phyloP scores from a whole-genome alignment of 306 rosid genomes.

The Cercis canadensis region DNA sequence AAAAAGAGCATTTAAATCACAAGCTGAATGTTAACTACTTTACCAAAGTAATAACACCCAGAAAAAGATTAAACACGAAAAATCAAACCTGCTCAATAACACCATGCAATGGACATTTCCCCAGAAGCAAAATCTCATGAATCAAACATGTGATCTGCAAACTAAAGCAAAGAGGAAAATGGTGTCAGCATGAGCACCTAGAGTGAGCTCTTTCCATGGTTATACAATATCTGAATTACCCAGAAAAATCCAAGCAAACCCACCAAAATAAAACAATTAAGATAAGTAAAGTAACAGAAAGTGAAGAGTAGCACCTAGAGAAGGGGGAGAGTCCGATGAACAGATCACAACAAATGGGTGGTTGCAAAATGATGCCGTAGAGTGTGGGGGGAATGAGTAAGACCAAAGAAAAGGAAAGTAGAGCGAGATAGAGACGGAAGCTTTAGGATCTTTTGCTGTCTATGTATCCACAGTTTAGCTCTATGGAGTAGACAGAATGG shows the following conservation, averaged over 20 bases:
- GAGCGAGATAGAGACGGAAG: conserved; percentile 42
- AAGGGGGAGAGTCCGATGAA: conserved; percentile 32
- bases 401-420: conserved; percentile 54
- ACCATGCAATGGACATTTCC: conserved; percentile 16
- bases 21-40: conserved; percentile 14
- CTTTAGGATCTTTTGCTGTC: conserved; percentile 33
- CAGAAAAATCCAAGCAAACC: conserved; percentile 25
- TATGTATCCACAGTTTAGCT: conserved; percentile 30
- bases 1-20: conserved; percentile 30
- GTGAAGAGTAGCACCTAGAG: conserved; percentile 25
- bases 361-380: conserved; percentile 54
- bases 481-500: background rate
- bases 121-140: conserved; percentile 15
- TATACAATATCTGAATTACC: conserved; percentile 23
- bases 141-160: conserved; percentile 6
- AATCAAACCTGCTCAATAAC: conserved; percentile 35
- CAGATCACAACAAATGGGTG: conserved; percentile 22
- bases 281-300: conserved; percentile 31
- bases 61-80: conserved; percentile 11
- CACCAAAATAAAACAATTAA: conserved; percentile 1
- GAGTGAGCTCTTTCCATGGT: background rate
- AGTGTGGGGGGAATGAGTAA: conserved; percentile 58
- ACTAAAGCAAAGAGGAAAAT: conserved; percentile 25
- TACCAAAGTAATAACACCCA: conserved; percentile 7
- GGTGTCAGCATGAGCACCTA: conserved; percentile 9